Evolutionary conservation across 306 rosid genomes (phyloP).

Genomic region (Dicorynia guianensis): DNA sequence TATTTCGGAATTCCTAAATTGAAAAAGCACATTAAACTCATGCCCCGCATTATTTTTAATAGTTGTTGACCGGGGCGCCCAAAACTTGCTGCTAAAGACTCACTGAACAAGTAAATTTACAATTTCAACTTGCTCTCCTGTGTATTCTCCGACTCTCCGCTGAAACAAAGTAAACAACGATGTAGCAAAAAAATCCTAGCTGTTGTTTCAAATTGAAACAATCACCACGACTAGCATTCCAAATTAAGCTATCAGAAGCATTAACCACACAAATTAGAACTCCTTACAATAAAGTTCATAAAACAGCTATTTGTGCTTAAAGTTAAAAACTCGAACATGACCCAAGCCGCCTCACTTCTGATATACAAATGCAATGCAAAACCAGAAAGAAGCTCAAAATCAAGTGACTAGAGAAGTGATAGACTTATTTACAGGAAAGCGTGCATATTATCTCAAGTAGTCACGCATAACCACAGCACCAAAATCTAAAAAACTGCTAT

Average conservation of each 20-base stretch:
- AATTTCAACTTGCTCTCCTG: not conserved
- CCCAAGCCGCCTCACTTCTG: not conserved
- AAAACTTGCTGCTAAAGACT: conserved; percentile 16
- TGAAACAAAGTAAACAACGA: conserved; percentile 21
- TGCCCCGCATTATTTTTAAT: not conserved
- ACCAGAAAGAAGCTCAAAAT: conserved; percentile 10
- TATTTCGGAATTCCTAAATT: too few relatives aligned
- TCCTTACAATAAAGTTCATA: not conserved
- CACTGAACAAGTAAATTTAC: conserved; percentile 9
- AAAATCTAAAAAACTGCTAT: not conserved
- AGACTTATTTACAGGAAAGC: not conserved
- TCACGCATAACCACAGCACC: not conserved
- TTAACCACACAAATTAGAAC: conserved; percentile 8
- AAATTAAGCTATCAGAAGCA: not conserved
- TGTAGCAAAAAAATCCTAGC: not conserved
- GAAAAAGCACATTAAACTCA: not conserved
- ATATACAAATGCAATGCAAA: not conserved
- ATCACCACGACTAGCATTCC: not conserved
- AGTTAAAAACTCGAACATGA: not conserved
- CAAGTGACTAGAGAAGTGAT: conserved; percentile 11
- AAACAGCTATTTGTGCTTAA: not conserved
- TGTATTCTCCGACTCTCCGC: not conserved
- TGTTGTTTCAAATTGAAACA: not conserved
- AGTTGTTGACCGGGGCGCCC: not conserved
- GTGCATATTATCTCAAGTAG: not conserved